Base-by-base conservation (phyloP, 495 filamentous ascomycete genomes). In the Margaritispora aquatica region DNA sequence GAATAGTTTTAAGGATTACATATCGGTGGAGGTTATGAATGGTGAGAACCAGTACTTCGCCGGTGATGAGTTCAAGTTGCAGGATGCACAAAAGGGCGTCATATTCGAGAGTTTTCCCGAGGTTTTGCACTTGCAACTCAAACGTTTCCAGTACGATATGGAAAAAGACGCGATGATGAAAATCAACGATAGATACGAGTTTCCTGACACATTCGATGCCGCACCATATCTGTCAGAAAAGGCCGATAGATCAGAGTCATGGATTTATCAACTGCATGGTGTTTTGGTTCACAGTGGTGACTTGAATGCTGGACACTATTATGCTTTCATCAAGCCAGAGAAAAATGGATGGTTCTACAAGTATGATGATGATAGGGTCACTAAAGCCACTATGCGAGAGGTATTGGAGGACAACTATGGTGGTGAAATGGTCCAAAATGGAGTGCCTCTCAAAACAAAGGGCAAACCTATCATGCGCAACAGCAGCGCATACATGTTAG, bases 31-130 rank as follows among this genome's bases (percentile, higher is more conserved):
- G 74, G 96, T 88, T 2, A 83, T 99, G 69, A 93, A 97, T 62
- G 95, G 94, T 10, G 95, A 99, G 66, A 99, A 99, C 74, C 95
- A 97, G 71, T 99, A 99, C 68, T 92, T 87, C 69, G 94, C 94
- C 1, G 85, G 86, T 24, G 85, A 94, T 63, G 83, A 92, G 7
- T 89, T 90, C 72, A 93, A 90, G 62, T 78, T 97, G 34, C 92
- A 99, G 69, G 94, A 99, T 72, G 94, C 94, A 57, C 90, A 88
- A 72, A 99, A 99, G 70, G 94, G 94, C 41, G 93, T 96, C 50
- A 96, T 97, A 58, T 99, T 99, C 71, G 88, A 90, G 66, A 89
- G 86, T 60, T 99, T 99, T 69, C 94, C 94, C 17, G 88, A 96
- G 51, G 92, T 99, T 13, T 73, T 99, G 34, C 92, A 99, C 70